Evolutionary conservation across 129 eudicot genomes (phyloP).

Genomic region (Helianthus annuus): DNA sequence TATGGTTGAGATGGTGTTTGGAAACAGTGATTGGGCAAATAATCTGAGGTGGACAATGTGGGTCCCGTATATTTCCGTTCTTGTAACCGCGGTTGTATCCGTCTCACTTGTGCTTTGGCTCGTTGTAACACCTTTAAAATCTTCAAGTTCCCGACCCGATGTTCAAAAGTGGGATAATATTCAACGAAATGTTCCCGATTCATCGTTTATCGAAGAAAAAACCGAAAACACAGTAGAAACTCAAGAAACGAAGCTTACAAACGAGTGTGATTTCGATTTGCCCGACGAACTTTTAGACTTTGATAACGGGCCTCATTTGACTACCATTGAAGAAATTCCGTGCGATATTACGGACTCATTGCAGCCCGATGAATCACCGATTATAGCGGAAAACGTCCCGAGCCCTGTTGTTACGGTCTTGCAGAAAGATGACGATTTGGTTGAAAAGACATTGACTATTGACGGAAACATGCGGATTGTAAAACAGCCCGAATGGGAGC

Average conservation of each 20-base stretch:
- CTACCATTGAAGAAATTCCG: constrained; percentile 47
- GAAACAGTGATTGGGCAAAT: constrained; percentile 81
- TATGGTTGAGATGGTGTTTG: constrained; percentile 76
- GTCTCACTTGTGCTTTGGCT: constrained; percentile 67
- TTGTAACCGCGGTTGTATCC: constrained; percentile 48
- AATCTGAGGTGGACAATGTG: constrained; percentile 70
- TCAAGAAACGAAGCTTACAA: constrained; percentile 25
- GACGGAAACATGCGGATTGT: constrained; percentile 48
- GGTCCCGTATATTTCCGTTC: constrained; percentile 46
- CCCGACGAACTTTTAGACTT: constrained; percentile 60
- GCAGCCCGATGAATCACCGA: constrained; percentile 32
- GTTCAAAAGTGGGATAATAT: constrained; percentile 40
- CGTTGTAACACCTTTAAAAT: constrained; percentile 74
- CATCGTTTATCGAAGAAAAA: constrained; percentile 23
- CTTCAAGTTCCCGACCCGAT: constrained; percentile 45
- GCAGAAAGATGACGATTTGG: constrained; percentile 42
- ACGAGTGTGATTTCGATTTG: constrained; percentile 36
- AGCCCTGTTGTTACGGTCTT: constrained; percentile 2
- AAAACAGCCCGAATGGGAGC: constrained; percentile 57
- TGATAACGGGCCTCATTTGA: constrained; percentile 31
- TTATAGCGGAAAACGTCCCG: constrained; percentile 18
- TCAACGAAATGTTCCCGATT: constrained; percentile 31
- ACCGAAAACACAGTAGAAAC: constrained; percentile 32
- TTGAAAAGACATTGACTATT: constrained; percentile 46
- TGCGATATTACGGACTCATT: constrained; percentile 21